phyloP scores from a whole-genome alignment of 257 asterid genomes.

The Nicotiana knightiana region DNA sequence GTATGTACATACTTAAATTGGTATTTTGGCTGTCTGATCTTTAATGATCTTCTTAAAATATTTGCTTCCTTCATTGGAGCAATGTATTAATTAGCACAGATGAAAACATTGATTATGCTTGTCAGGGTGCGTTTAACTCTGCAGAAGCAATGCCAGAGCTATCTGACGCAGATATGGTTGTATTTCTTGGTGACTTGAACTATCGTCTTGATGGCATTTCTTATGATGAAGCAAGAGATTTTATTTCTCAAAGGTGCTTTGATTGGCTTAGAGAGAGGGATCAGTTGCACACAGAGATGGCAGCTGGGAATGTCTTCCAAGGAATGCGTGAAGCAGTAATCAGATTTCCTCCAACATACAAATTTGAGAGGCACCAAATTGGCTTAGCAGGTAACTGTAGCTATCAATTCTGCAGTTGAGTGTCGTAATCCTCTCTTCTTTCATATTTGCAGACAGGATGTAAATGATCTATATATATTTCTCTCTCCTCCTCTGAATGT shows the following conservation, averaged over 20 bases:
- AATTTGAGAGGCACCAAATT: constrained; percentile 82
- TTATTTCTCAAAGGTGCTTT: constrained; percentile 89
- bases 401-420: constrained; percentile 1
- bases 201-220: constrained; percentile 90
- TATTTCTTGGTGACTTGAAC: constrained; percentile 92
- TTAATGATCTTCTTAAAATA: constrained; percentile 5
- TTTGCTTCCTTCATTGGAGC: background rate
- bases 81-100: background rate
- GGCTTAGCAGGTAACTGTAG: constrained; percentile 79
- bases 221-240: constrained; percentile 95
- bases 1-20: constrained; percentile 43
- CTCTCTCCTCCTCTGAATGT: constrained; percentile 4
- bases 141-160: constrained; percentile 77
- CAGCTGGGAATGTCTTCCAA: constrained; percentile 89
- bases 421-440: background rate
- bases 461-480: background rate
- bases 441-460: background rate
- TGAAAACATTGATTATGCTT: constrained; percentile 7
- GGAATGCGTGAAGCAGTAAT: constrained; percentile 98
- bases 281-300: constrained; percentile 86
- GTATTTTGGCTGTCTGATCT: constrained; percentile 18
- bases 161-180: constrained; percentile 94
- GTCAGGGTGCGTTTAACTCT: constrained; percentile 25
- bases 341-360: constrained; percentile 92
- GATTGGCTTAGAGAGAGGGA: constrained; percentile 97